phyloP scores from a whole-genome alignment of 2,329 filamentous ascomycete species.

The Elsinoe batatas region DNA sequence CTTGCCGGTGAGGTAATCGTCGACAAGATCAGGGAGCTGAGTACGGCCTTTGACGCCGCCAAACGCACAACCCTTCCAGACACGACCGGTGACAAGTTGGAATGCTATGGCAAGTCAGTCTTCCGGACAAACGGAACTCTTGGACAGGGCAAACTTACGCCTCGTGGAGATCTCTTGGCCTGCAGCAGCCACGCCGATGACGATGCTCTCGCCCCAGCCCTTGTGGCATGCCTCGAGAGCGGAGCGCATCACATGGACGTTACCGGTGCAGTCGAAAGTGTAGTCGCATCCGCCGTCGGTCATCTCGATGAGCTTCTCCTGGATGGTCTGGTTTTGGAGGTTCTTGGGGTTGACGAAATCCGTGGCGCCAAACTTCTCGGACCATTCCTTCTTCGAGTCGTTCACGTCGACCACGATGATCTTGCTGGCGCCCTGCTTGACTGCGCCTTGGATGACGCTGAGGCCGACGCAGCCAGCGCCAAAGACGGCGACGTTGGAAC shows the following conservation, averaged over 20 bases:
- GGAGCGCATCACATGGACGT: constrained; percentile 89
- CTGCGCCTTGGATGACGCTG: constrained; percentile 87
- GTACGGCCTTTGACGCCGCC: constrained; percentile 96
- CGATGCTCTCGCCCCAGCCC: constrained; percentile 95
- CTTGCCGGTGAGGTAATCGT: constrained; percentile 78
- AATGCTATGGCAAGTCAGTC: constrained; percentile 54
- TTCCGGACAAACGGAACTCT: not conserved
- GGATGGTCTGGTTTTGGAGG: constrained; percentile 59
- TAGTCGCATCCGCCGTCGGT: constrained; percentile 97
- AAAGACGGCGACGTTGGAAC: constrained; percentile 83
- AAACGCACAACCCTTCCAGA: constrained; percentile 97
- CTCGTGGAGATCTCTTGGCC: constrained; percentile 91
- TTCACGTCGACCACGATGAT: constrained; percentile 79
- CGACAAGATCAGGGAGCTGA: constrained; percentile 77
- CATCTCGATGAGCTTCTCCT: constrained; percentile 91
- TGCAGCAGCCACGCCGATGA: constrained; percentile 94
- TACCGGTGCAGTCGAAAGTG: constrained; percentile 98
- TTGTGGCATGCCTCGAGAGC: constrained; percentile 98
- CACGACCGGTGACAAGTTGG: constrained; percentile 94
- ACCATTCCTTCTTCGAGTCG: constrained; percentile 81
- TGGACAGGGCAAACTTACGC: constrained; percentile 51
- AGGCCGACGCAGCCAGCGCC: constrained; percentile 93
- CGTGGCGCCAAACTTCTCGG: constrained; percentile 88
- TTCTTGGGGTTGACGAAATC: constrained; percentile 89
- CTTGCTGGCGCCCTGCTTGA: constrained; percentile 68